Base-by-base conservation (phyloP, 805 yeast species). In the Ogataea degrootiae region DNA sequence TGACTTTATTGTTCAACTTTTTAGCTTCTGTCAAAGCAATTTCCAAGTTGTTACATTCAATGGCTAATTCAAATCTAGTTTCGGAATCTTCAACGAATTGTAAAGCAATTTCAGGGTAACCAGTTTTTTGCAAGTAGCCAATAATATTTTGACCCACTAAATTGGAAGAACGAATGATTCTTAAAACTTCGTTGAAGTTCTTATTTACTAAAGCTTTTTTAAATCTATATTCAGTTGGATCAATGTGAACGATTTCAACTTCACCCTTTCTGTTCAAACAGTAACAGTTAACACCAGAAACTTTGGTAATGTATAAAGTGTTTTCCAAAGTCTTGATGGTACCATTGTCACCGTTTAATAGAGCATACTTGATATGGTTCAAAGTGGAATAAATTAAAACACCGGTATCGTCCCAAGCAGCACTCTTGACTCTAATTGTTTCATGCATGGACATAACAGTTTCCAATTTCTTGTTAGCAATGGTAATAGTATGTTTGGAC, bases 71-170 rank as follows among this genome's bases (percentile, higher is more conserved):
- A 61, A 94, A 92, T 68, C 96, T 81, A 38, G 97, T 88, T 66
- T 91, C 96, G 6, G 98, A 85, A 65, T 94, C 99, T 69, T 90
- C 86, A 45, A 94, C 99, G 63, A 94, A 95, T 68, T 92, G 97
- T 52, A 94, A 76, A 2, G 99, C 99, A 67, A 94, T 83, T 69
- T 94, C 99, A 26, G 99, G 98, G 65, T 85, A 92, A 2, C 99
- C 99, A 63, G 88, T 81, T 72, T 91, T 85, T 67, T 94, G 96
- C 61, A 94, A 76, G 66, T 92, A 94, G 4, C 95, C 94, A 65
- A 94, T 91, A 63, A 94, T 94, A 66, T 91, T 89, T 72, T 95
- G 97, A 54, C 99, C 99, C 44, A 94, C 99, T 62, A 94, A 76
- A 61, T 87, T 90, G 21, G 98, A 91, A 49, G 78, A 82, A 62